A percentile compares a stretch with the other conserved stretches of the same genome.
phyloP scores from a whole-genome alignment of 2,329 filamentous ascomycete genomes.

The Fusarium agapanthi region DNA sequence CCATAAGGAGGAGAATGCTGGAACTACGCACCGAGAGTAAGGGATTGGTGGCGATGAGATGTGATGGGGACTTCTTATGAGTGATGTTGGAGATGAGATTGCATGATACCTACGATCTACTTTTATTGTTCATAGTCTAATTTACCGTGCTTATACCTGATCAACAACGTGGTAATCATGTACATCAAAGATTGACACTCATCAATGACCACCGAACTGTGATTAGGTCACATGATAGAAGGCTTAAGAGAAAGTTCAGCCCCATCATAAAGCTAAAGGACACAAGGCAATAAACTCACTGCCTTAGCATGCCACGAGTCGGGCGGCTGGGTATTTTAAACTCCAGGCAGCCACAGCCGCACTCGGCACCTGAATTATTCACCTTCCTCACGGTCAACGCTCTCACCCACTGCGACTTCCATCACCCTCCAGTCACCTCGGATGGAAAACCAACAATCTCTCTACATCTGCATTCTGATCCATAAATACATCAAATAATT shows the following conservation, averaged over 20 bases:
- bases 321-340: fast-evolving
- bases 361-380: neutral
- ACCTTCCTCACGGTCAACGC: neutral
- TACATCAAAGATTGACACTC: no score
- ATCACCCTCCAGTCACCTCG: no score
- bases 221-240: no score
- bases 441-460: neutral
- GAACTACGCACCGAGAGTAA: conserved; percentile 20
- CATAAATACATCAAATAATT: neutral
- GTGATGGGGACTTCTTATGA: neutral
- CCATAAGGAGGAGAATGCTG: conserved; percentile 29
- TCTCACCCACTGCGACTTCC: neutral
- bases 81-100: neutral
- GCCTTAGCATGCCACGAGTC: neutral
- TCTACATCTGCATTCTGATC: neutral
- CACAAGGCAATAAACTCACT: neutral
- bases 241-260: no score
- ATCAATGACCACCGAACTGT: no score
- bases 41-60: neutral
- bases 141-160: neutral
- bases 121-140: neutral
- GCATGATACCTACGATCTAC: neutral
- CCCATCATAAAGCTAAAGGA: no score
- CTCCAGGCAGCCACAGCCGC: neutral
- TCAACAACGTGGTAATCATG: no score